Conservation (phyloP, 2,329 filamentous ascomycete genomes). For the Alternaria tenuissima region DNA sequence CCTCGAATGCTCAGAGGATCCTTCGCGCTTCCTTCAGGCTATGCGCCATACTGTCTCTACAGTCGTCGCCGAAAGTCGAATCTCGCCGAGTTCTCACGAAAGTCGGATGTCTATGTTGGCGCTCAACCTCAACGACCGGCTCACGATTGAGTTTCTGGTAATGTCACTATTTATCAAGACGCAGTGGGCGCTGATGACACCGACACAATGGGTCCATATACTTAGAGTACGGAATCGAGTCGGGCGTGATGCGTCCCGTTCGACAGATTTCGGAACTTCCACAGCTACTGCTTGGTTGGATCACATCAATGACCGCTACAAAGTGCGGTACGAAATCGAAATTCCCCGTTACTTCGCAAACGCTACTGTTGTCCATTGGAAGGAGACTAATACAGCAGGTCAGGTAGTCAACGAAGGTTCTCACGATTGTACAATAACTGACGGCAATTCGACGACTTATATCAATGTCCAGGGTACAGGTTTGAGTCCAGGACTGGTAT, state of each 20-base stretch:
- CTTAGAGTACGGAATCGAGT: background rate
- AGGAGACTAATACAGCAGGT: background rate
- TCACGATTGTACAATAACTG: background rate
- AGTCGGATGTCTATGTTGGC: background rate
- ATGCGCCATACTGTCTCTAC: background rate
- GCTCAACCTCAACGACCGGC: background rate
- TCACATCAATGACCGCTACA: background rate
- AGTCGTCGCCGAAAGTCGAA: background rate
- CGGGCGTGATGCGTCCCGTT: background rate
- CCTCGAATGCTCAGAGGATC: background rate
- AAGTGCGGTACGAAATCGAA: background rate
- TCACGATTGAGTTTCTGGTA: background rate
- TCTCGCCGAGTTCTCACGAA: background rate
- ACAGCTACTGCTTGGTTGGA: background rate
- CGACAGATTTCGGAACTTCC: background rate
- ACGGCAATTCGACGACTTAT: background rate
- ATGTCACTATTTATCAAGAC: background rate
- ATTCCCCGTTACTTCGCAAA: background rate
- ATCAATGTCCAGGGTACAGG: background rate
- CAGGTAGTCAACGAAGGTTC: background rate
- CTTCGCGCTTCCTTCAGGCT: background rate
- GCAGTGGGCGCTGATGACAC: background rate
- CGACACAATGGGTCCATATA: background rate
- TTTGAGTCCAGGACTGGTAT: background rate
- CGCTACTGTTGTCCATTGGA: background rate